Evolutionary conservation across 495 filamentous ascomycete genomes (phyloP).

Genomic region (Xylaria grammica): DNA sequence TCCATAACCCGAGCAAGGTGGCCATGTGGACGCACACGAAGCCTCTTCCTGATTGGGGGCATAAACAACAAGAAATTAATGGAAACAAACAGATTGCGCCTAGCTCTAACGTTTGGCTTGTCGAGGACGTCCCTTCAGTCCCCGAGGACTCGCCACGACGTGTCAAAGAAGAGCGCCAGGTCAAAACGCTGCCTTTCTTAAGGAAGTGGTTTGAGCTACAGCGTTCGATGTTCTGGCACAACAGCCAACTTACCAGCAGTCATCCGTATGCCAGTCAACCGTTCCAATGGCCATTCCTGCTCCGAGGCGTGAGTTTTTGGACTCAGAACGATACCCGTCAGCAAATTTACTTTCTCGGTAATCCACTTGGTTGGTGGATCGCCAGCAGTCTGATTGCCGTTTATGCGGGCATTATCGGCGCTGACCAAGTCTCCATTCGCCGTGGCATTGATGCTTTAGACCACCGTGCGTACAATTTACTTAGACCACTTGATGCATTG

Average conservation of each 20-base stretch:
- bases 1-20: constrained; percentile 91
- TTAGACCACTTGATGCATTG: neutral
- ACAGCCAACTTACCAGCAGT: constrained; percentile 94
- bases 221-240: constrained; percentile 98
- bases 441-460: constrained; percentile 93
- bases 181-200: constrained; percentile 85
- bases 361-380: constrained; percentile 98
- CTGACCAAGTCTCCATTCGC: constrained; percentile 89
- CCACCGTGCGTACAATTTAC: constrained; percentile 70
- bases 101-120: constrained; percentile 91
- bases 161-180: constrained; percentile 70
- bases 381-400: constrained; percentile 89
- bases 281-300: constrained; percentile 96
- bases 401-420: constrained; percentile 88
- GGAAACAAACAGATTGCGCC: constrained; percentile 96
- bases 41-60: constrained; percentile 93
- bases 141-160: constrained; percentile 70
- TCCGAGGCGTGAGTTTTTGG: constrained; percentile 98
- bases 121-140: constrained; percentile 86
- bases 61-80: constrained; percentile 98
- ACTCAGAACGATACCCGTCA: constrained; percentile 94
- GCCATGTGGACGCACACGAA: constrained; percentile 98
- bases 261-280: constrained; percentile 94
- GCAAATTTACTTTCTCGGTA: constrained; percentile 98
- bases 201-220: constrained; percentile 97